These are phyloP conservation scores for Arthroderma uncinatum DNA, from an alignment of 2,329 filamentous ascomycete genomes.

Conservation along the genomic window DNA sequence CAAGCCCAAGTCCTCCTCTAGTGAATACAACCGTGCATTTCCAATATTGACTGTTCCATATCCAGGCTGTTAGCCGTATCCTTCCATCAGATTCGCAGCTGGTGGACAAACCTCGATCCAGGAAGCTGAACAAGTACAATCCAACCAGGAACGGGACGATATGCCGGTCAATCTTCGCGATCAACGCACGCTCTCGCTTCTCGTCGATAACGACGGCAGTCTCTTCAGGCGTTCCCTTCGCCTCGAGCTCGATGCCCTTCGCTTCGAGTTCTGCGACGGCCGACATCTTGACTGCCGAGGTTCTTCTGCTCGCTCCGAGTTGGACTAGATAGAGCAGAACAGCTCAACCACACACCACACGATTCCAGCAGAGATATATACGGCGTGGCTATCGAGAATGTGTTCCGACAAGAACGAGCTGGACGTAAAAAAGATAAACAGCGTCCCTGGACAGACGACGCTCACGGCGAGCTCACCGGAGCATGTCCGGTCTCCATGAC, in stretches of 20 bases:
- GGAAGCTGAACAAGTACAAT: slow-evolving; percentile 60
- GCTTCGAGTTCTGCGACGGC: not conserved
- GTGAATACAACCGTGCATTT: slow-evolving; percentile 54
- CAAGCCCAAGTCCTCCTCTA: slow-evolving; percentile 53
- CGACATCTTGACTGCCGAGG: not conserved
- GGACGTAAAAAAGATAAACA: not conserved
- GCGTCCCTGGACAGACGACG: no score
- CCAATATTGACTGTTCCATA: slow-evolving; percentile 52
- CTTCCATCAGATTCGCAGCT: not conserved
- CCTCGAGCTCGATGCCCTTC: not conserved
- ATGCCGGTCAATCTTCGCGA: slow-evolving; percentile 33
- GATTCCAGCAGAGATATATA: no score
- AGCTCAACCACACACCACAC: no score
- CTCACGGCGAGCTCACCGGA: no score
- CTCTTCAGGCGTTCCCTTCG: not conserved
- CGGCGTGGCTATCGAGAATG: no score
- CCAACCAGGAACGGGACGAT: slow-evolving; percentile 33
- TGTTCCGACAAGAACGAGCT: no score
- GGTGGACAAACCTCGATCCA: slow-evolving; percentile 45
- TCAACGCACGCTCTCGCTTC: slow-evolving; percentile 22
- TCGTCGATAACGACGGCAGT: slow-evolving; percentile 17
- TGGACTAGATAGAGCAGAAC: no score
- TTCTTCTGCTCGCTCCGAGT: no score
- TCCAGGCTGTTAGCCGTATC: not conserved
- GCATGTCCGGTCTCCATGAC: not conserved